Percentiles rank a stretch among this genome's conserved stretches.
Evolutionary conservation across 768 basidiomycete genomes (phyloP).

Genomic region (Cyclocybe cylindracea): DNA sequence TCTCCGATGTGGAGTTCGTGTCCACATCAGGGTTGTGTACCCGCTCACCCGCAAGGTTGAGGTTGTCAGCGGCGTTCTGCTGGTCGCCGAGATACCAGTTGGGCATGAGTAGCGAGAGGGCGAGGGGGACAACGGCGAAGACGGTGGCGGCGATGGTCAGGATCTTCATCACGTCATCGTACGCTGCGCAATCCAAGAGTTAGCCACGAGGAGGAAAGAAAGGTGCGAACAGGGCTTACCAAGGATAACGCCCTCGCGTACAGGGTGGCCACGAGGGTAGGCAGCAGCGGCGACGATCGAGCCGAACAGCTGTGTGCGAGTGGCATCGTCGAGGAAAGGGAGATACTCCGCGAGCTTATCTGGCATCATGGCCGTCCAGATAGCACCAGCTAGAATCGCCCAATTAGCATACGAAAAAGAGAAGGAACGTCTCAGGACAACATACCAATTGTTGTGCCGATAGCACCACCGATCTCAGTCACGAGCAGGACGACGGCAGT

Average conservation of each 20-base stretch:
- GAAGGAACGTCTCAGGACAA: slow-evolving; percentile 8
- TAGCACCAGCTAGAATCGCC: slow-evolving; percentile 48
- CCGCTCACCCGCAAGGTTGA: slow-evolving; percentile 29
- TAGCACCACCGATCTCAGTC: slow-evolving; percentile 68
- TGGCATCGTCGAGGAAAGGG: slow-evolving; percentile 43
- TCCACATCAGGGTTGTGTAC: slow-evolving; percentile 5
- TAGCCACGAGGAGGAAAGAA: background rate
- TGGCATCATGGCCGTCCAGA: slow-evolving; percentile 73
- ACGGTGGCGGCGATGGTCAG: slow-evolving; percentile 56
- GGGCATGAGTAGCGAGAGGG: slow-evolving; percentile 60
- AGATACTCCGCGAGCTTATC: slow-evolving; percentile 54
- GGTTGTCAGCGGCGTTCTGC: slow-evolving; percentile 70
- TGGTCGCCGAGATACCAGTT: slow-evolving; percentile 68
- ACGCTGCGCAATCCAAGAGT: slow-evolving; percentile 32
- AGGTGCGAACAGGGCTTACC: slow-evolving; percentile 35
- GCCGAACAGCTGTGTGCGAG: slow-evolving; percentile 51
- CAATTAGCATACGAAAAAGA: background rate
- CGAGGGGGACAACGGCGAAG: slow-evolving; percentile 57
- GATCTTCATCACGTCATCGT: slow-evolving; percentile 56
- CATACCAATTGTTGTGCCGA: slow-evolving; percentile 63
- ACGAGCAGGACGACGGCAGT: slow-evolving; percentile 68
- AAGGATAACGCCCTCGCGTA: slow-evolving; percentile 64
- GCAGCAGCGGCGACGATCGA: slow-evolving; percentile 53
- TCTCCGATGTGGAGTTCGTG: too few species aligned
- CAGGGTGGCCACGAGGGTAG: slow-evolving; percentile 52